Base-by-base conservation (phyloP, 2,329 filamentous ascomycete genomes). In the Trichoderma sp. region DNA sequence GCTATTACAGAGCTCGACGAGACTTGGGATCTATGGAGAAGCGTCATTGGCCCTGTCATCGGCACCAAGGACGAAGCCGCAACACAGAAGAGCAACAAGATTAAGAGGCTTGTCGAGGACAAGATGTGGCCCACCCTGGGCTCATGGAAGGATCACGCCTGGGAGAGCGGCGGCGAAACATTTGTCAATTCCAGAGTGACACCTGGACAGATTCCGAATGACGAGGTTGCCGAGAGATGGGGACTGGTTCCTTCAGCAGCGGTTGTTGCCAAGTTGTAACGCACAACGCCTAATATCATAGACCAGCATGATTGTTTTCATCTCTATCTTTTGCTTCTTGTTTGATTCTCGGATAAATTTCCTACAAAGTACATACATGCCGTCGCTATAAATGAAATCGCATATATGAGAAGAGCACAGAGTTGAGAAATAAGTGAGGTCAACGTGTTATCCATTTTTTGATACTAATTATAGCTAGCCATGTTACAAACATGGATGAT, bases 1-100 rank as follows among this genome's bases (percentile, higher is more conserved):
- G 90, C 87, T 29, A 84, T 92, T 1, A 84, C 84, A 1, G 92
- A 94, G 81, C 85, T 94, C 3, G 90, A 92, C 76, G 88, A 93
- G 83, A 92, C 91, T 6, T 87, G 89, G 80, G 82, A 84, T 2
- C 85, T 91, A 24, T 92, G 91, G 88, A 85, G 86, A 76, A 89
- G 88, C 73, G 88, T 90, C 14, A 78, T 82, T 4, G 81, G 81
- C 0, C 79, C 89, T 14, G 85, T 86, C 71, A 85, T 84, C 1
- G 81, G 88, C 24, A 78, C 81, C 27, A 56, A 65, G 16, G 80
- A 83, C 0, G 80, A 85, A 41, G 80, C 78, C 2, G 83, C 81
- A 41, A 77, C 77, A 33, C 79, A 80, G 45, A 79, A 81, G 6
- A 82, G 83, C 24, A 78, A 79, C 0, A 82, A 81, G 78, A 82